Evolutionary conservation across 768 basidiomycete species (phyloP), one percentile per base, ranked within the genome.

Genomic region (Mycena filopes): DNA sequence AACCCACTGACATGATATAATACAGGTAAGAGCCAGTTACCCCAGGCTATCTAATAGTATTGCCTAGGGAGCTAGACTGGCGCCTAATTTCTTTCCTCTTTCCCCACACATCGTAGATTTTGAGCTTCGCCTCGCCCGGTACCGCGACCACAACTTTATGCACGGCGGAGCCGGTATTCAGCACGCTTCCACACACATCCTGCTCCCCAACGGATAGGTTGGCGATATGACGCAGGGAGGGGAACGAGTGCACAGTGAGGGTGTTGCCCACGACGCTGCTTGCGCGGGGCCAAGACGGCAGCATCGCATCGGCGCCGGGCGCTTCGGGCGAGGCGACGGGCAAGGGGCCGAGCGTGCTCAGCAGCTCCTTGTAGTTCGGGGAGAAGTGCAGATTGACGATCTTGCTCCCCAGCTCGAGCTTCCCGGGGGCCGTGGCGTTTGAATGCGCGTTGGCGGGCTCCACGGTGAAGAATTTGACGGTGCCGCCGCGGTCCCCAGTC

Each of bases 281-380:
- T 11, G 36, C 15, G 36, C 48, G 50, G 20, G 58, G 54, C 45
- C 71, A 16, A 69, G 70, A 46, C 46, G 53, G 51, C 12, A 58
- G 57, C n/a, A n/a, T n/a, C n/a, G n/a, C n/a, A n/a, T n/a, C n/a
- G n/a, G n/a, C n/a, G 15, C n/a, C 25, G n/a, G 48, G 28, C 36
- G 21, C 38, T 12, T 51, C 63, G 2, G 60, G n/a, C 67, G 49
- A 47, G 62, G 65, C 72, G n/a, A n/a, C n/a, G 68, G 61, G 16
- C 67, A 65, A 10, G 53, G 74, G 74, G 60, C 78, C 93, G 70
- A 95, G 93, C 3, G 93, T 92, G 45, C 88, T 92, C n/a, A 97
- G 77, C 38, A 98, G 77, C 71, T 97, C 95, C 68, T 93, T 94
- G 71, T 89, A 89, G 66, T 94, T 90, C 5, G 89, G 87, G 18